These are phyloP conservation scores for Verticillium nonalfalfae DNA, from an alignment of 2,329 filamentous ascomycete genomes.

Conservation along the genomic window DNA sequence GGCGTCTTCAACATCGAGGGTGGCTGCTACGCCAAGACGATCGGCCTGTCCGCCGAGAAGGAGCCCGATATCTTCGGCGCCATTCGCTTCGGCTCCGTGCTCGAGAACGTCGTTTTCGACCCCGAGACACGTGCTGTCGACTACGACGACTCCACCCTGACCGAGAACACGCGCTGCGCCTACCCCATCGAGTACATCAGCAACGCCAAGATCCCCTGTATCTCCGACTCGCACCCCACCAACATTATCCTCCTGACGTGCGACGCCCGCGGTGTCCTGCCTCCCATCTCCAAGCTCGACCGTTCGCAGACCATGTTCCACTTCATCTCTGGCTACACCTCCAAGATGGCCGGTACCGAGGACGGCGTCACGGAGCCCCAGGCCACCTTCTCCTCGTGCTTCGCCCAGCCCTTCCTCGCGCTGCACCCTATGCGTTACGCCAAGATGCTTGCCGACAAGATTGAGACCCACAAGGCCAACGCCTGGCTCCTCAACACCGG, in stretches of 20 bases:
- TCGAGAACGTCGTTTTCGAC: constrained; percentile 99
- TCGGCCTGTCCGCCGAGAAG: constrained; percentile 96
- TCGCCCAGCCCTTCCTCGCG: constrained; percentile 97
- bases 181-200: constrained; percentile 99
- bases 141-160: constrained; percentile 91
- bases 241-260: constrained; percentile 98
- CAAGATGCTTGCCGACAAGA: constrained; percentile 98
- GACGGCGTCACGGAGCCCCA: constrained; percentile 95
- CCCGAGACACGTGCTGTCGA: constrained; percentile 83
- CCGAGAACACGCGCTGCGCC: constrained; percentile 96
- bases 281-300: constrained; percentile 95
- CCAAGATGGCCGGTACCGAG: constrained; percentile 99
- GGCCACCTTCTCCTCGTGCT: constrained; percentile 98
- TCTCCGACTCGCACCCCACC: constrained; percentile 78
- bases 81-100: constrained; percentile 92
- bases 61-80: constrained; percentile 96
- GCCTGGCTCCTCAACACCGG: constrained; percentile 98
- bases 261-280: constrained; percentile 93
- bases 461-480: constrained; percentile 87
- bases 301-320: constrained; percentile 99
- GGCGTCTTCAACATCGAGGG: constrained; percentile 99
- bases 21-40: constrained; percentile 98
- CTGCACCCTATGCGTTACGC: constrained; percentile 99
- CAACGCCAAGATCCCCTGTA: constrained; percentile 97
- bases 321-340: constrained; percentile 99